Evolutionary conservation across 2,329 filamentous ascomycete genomes (phyloP).

Genomic region (Ceratocystiopsis brevicomis): DNA sequence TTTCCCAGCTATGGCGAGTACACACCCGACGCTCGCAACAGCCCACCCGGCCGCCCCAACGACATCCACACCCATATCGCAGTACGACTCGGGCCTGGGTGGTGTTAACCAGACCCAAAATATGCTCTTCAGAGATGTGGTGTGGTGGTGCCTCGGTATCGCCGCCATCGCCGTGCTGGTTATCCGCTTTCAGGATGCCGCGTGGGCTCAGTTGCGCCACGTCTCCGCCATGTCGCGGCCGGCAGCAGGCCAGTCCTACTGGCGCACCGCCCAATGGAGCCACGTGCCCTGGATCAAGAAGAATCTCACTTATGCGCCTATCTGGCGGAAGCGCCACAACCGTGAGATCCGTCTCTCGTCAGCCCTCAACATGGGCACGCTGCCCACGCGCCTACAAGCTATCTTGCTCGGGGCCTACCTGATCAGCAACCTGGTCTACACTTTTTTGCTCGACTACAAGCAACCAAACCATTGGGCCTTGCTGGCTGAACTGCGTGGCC

Average conservation of each 20-base stretch:
- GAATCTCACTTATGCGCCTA: conserved; percentile 41
- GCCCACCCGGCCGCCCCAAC: conserved; percentile 17
- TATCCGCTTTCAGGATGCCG: conserved; percentile 34
- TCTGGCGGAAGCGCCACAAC: conserved; percentile 48
- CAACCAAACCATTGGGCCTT: conserved; percentile 41
- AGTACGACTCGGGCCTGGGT: conserved; percentile 35
- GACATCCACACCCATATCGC: conserved; percentile 21
- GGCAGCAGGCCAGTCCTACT: conserved; percentile 36
- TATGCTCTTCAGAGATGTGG: conserved; percentile 32
- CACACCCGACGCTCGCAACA: background rate
- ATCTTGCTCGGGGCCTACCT: conserved; percentile 38
- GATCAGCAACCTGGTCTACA: conserved; percentile 41
- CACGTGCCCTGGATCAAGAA: conserved; percentile 46
- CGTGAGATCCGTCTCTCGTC: conserved; percentile 25
- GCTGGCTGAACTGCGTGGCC: conserved; percentile 65
- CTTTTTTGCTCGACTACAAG: conserved; percentile 41
- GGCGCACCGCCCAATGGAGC: conserved; percentile 35
- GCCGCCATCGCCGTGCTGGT: conserved; percentile 33
- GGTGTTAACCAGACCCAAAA: conserved; percentile 43
- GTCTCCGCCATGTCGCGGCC: conserved; percentile 37
- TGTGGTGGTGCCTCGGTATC: conserved; percentile 43
- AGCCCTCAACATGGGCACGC: conserved; percentile 33
- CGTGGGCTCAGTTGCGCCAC: conserved; percentile 37
- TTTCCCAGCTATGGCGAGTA: no score
- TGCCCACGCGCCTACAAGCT: conserved; percentile 45